Conservation (phyloP, 768 basidiomycete genomes). For the Lactarius sanguifluus region DNA sequence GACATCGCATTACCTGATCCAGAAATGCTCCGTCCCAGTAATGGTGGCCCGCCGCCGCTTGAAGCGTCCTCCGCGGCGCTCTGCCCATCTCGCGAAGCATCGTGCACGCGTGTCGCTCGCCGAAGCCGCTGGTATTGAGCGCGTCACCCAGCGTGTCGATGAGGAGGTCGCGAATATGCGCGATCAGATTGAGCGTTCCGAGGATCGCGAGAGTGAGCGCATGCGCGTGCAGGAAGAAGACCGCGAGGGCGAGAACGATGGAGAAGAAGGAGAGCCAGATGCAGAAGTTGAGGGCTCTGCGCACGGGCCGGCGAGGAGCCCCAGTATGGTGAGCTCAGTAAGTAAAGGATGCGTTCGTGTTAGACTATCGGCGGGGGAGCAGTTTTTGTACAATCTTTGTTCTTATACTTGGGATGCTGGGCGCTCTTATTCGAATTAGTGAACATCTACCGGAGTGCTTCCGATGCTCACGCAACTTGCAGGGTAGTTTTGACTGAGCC, state of each 20-base stretch:
- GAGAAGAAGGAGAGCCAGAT: conserved; percentile 24
- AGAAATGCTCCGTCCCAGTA: conserved; percentile 93
- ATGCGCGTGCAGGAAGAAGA: conserved; percentile 27
- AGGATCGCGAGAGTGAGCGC: conserved; percentile 39
- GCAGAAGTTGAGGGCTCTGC: conserved; percentile 27
- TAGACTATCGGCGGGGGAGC: conserved; percentile 7
- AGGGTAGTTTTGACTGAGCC: neutral
- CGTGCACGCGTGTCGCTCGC: conserved; percentile 84
- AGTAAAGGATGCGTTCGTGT: neutral
- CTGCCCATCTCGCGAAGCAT: conserved; percentile 78
- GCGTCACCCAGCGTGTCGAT: conserved; percentile 83
- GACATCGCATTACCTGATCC: conserved; percentile 91
- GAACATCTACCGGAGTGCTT: neutral
- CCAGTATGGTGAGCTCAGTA: conserved; percentile 22
- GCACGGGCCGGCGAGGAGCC: conserved; percentile 23
- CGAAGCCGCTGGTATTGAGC: conserved; percentile 81
- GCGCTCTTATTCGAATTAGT: neutral
- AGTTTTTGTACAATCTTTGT: conserved; percentile 1
- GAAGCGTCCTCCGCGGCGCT: conserved; percentile 79
- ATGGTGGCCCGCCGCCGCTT: conserved; percentile 94
- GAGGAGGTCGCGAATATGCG: conserved; percentile 81
- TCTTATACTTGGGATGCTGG: neutral
- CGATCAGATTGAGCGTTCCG: conserved; percentile 70
- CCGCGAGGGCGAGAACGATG: conserved; percentile 21
- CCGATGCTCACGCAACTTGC: neutral